A percentile compares a stretch with the other conserved stretches of the same genome.
These are phyloP conservation scores for Phytomonas sp. DNA, from an alignment of 208 protist species.

Conservation along the genomic window DNA sequence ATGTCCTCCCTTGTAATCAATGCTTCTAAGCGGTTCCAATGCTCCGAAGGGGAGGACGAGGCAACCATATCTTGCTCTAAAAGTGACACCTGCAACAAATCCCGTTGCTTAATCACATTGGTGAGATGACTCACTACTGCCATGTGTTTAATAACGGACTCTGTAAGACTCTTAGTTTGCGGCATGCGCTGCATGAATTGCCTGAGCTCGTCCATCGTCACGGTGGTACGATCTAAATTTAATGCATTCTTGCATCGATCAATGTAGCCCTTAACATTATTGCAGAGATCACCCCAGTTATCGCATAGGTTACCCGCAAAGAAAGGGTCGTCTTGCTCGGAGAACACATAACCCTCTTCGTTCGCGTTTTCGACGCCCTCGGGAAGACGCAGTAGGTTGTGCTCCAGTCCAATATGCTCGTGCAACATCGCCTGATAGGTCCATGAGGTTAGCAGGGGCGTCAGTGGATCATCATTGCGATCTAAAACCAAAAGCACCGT, in stretches of 20 bases:
- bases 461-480: slow-evolving; percentile 91
- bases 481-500: slow-evolving; percentile 72
- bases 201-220: slow-evolving; percentile 84
- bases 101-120: slow-evolving; percentile 60
- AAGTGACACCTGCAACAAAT: slow-evolving; percentile 90
- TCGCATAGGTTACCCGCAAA: slow-evolving; percentile 92
- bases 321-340: slow-evolving; percentile 91
- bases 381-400: slow-evolving; percentile 86
- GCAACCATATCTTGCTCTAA: slow-evolving; percentile 94
- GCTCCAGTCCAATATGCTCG: slow-evolving; percentile 92
- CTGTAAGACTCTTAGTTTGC: slow-evolving; percentile 69
- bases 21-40: slow-evolving; percentile 58
- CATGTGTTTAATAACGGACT: slow-evolving; percentile 81
- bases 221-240: slow-evolving; percentile 69
- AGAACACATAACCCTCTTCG: slow-evolving; percentile 82
- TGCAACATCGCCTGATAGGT: slow-evolving; percentile 99
- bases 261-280: slow-evolving; percentile 90
- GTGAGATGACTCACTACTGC: slow-evolving; percentile 71
- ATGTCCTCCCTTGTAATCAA: slow-evolving; percentile 33
- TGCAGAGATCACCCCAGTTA: slow-evolving; percentile 97
- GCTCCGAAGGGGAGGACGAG: slow-evolving; percentile 29
- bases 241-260: slow-evolving; percentile 88
- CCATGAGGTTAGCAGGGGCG: slow-evolving; percentile 96
- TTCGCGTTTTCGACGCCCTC: slow-evolving; percentile 29
- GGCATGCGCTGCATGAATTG: slow-evolving; percentile 80